Conservation (phyloP, 768 basidiomycete species). For the Kwoniella mangroviensis region DNA sequence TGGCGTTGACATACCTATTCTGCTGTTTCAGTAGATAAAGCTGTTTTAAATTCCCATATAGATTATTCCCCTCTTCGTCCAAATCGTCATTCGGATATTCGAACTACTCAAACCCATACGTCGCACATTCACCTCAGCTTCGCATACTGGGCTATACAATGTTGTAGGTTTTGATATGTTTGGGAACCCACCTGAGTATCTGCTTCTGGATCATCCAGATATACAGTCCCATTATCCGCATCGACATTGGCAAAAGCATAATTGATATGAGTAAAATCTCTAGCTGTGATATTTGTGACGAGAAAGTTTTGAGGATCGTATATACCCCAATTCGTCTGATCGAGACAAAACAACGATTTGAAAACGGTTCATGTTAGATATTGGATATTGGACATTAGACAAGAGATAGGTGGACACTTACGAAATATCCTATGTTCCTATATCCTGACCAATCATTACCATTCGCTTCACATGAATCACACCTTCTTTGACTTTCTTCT, state of each 20-base stretch:
- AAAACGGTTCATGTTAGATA: too few relatives aligned
- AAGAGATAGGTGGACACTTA: too few relatives aligned
- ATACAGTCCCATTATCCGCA: slow-evolving; percentile 79
- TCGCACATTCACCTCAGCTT: neutral
- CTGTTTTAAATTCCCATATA: slow-evolving; percentile 94
- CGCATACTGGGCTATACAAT: too few relatives aligned
- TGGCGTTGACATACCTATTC: slow-evolving; percentile 69
- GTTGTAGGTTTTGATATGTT: too few relatives aligned
- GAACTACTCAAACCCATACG: slow-evolving; percentile 59
- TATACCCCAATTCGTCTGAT: slow-evolving; percentile 19
- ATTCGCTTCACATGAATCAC: neutral
- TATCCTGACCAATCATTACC: slow-evolving; percentile 11
- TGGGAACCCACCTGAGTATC: slow-evolving; percentile 73
- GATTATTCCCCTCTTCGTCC: slow-evolving; percentile 85
- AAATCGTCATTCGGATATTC: slow-evolving; percentile 86
- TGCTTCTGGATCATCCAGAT: slow-evolving; percentile 86
- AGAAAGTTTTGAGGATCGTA: slow-evolving; percentile 18
- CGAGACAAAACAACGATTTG: too few relatives aligned
- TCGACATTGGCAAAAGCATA: slow-evolving; percentile 92
- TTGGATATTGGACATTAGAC: too few relatives aligned
- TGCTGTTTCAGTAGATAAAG: slow-evolving; percentile 87
- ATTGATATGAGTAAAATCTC: slow-evolving; percentile 89
- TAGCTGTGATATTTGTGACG: slow-evolving; percentile 66
- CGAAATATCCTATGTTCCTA: slow-evolving; percentile 24
- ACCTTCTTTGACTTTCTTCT: neutral